Evolutionary conservation across 2,329 filamentous ascomycete species (phyloP).

Genomic region (Ophiostoma populinum): DNA sequence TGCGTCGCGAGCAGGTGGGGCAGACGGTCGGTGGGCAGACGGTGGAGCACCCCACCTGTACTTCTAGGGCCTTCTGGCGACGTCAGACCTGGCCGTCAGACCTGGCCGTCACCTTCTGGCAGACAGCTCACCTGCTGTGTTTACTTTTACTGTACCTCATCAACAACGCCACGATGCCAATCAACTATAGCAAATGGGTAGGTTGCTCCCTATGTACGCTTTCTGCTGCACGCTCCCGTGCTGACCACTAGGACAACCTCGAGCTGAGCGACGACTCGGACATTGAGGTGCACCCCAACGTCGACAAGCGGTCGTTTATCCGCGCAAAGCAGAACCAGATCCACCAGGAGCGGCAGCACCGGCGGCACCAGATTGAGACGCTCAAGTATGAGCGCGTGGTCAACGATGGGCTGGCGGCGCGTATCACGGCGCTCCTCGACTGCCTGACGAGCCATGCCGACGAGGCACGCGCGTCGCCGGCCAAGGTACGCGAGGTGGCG

Average conservation of each 20-base stretch:
- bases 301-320: slow-evolving; percentile 97
- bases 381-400: slow-evolving; percentile 84
- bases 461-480: slow-evolving; percentile 35
- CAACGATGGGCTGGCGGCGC: slow-evolving; percentile 76
- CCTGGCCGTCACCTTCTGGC: too few species aligned
- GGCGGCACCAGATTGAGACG: slow-evolving; percentile 76
- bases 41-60: too few species aligned
- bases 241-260: slow-evolving; percentile 50
- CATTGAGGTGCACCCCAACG: slow-evolving; percentile 95
- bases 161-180: slow-evolving; percentile 22
- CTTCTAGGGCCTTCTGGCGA: too few species aligned
- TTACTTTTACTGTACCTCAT: neutral
- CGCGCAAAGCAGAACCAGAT: slow-evolving; percentile 96
- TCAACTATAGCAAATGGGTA: slow-evolving; percentile 49
- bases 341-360: slow-evolving; percentile 72
- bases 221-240: neutral
- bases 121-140: neutral
- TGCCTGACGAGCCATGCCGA: slow-evolving; percentile 58
- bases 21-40: too few species aligned
- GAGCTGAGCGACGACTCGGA: slow-evolving; percentile 98
- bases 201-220: slow-evolving; percentile 10
- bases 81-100: too few species aligned
- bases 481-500: slow-evolving; percentile 49
- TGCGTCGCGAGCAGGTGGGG: too few species aligned
- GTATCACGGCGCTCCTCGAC: slow-evolving; percentile 63